A percentile compares a stretch with the other conserved stretches of the same genome.
These are phyloP conservation scores for Pichia sp. DNA, from an alignment of 1,139 yeast species.

Conservation along the genomic window DNA sequence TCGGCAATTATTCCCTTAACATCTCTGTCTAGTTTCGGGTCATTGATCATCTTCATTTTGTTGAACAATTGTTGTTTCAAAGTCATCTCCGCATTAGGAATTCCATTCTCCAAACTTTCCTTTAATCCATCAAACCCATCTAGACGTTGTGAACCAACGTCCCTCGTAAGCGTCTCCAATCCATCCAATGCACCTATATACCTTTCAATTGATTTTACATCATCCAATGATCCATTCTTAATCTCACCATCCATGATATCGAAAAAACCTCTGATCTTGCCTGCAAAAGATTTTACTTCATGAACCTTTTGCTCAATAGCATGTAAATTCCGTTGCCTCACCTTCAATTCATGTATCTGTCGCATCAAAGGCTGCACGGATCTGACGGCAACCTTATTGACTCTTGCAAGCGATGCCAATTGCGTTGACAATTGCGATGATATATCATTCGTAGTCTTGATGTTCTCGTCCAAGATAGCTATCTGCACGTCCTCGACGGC, in stretches of 20 bases:
- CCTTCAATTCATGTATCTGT: conserved; percentile 51
- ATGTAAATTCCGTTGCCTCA: conserved; percentile 53
- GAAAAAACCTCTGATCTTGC: conserved; percentile 15
- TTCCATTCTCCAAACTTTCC: conserved; percentile 38
- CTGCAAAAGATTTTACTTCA: conserved; percentile 61
- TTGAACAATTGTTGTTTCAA: conserved; percentile 32
- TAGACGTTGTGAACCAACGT: no score
- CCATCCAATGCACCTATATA: conserved; percentile 35
- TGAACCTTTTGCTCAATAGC: conserved; percentile 53
- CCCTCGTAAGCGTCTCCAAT: no score
- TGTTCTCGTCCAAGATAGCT: conserved; percentile 70
- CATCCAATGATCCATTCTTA: conserved; percentile 26
- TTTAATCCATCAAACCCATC: no score
- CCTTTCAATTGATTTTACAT: conserved; percentile 27
- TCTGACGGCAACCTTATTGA: conserved; percentile 55
- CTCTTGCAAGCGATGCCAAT: conserved; percentile 43
- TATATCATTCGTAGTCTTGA: conserved; percentile 50
- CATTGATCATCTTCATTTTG: conserved; percentile 21
- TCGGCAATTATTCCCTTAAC: no score
- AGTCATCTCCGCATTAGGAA: conserved; percentile 40
- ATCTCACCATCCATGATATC: conserved; percentile 1
- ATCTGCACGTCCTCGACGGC: conserved; percentile 83
- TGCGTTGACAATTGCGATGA: conserved; percentile 52
- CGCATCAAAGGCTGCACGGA: conserved; percentile 66
- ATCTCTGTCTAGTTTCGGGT: no score